Conservation (phyloP, 208 protist genomes). For the Vickermania ingenoplastis region DNA sequence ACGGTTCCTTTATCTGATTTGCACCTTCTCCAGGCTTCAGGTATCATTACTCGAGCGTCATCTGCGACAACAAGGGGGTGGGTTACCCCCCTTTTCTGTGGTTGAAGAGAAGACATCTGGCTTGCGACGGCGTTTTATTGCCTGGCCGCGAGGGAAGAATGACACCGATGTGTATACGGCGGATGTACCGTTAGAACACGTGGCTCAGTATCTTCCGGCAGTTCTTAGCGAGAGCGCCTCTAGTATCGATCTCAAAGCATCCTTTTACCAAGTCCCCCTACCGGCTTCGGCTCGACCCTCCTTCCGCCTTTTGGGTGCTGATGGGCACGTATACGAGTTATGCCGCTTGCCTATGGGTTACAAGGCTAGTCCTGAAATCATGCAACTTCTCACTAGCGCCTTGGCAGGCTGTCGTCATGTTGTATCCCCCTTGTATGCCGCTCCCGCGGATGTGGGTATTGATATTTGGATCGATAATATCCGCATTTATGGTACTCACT, state of each 20-base stretch:
- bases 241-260: constrained; percentile 1
- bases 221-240: background rate
- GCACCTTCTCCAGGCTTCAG: too few species aligned
- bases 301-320: too few species aligned
- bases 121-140: constrained; percentile 1
- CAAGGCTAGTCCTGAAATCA: constrained; percentile 2
- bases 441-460: background rate
- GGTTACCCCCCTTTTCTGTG: background rate
- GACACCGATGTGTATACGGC: background rate
- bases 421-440: background rate
- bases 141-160: background rate
- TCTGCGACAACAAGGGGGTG: too few species aligned
- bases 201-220: background rate
- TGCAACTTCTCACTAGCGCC: constrained; percentile 1
- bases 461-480: constrained; percentile 4
- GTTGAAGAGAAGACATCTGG: constrained; percentile 1
- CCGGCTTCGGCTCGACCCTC: background rate
- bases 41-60: too few species aligned
- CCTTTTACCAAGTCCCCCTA: constrained; percentile 3
- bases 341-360: constrained; percentile 1
- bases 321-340: background rate
- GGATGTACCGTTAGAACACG: background rate
- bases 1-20: too few species aligned
- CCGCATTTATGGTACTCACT: background rate
- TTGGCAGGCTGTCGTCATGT: background rate